Percentiles rank a stretch among this genome's conserved stretches.
Evolutionary conservation across 495 filamentous ascomycete genomes (phyloP).

Genomic region (Baudoinia panamericana): DNA sequence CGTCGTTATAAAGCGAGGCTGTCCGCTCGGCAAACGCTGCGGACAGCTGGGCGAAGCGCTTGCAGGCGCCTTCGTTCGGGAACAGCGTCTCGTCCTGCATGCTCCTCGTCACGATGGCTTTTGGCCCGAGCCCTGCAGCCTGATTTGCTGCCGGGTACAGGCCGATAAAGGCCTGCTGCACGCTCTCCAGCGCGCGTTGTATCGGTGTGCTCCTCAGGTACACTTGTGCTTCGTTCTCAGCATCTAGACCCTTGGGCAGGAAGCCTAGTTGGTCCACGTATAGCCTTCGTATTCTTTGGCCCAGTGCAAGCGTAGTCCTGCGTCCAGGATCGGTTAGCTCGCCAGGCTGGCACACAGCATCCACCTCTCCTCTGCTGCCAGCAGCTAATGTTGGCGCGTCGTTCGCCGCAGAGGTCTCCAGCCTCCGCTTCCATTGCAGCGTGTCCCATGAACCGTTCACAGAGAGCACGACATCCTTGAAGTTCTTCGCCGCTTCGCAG

Average conservation of each 20-base stretch:
- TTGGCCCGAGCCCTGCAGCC: constrained; percentile 48
- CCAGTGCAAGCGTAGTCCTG: constrained; percentile 69
- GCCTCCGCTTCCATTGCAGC: constrained; percentile 62
- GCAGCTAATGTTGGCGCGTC: constrained; percentile 56
- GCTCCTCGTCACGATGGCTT: constrained; percentile 60
- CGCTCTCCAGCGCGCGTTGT: constrained; percentile 69
- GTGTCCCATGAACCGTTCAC: constrained; percentile 48
- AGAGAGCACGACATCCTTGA: constrained; percentile 57
- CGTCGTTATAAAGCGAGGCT: constrained; percentile 67
- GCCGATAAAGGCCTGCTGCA: constrained; percentile 81
- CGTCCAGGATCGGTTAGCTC: constrained; percentile 81
- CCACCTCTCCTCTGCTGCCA: constrained; percentile 55
- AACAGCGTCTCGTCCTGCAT: constrained; percentile 79
- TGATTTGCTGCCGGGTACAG: constrained; percentile 69
- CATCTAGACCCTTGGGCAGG: constrained; percentile 56
- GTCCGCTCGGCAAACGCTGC: constrained; percentile 70
- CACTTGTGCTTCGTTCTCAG: constrained; percentile 42
- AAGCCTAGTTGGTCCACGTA: constrained; percentile 84
- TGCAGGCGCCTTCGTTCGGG: constrained; percentile 78
- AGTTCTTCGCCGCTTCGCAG: constrained; percentile 59
- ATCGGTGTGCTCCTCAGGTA: constrained; percentile 81
- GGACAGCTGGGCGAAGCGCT: constrained; percentile 66
- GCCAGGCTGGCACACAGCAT: constrained; percentile 69
- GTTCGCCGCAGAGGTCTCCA: constrained; percentile 65
- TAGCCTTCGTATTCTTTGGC: constrained; percentile 61